Evolutionary conservation across 768 basidiomycete genomes (phyloP).

Genomic region (Hydnomerulius pinastri): DNA sequence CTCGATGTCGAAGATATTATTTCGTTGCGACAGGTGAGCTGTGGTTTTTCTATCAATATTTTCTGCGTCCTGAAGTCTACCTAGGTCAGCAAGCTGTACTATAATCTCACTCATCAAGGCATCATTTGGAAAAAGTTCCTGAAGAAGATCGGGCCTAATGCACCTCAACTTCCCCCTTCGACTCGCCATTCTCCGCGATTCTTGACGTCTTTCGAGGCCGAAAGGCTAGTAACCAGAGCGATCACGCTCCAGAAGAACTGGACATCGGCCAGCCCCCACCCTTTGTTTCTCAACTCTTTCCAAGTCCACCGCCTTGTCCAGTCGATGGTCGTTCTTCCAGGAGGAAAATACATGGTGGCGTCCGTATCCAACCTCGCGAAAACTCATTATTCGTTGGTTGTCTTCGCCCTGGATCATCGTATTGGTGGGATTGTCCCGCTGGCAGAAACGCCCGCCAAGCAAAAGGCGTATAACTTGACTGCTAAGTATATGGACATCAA

Average conservation of each 20-base stretch:
- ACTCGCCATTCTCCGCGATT: conserved; percentile 40
- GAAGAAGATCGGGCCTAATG: conserved; percentile 50
- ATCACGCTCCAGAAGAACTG: conserved; percentile 64
- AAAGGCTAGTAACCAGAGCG: conserved; percentile 61
- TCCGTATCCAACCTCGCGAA: conserved; percentile 50
- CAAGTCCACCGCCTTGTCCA: conserved; percentile 38
- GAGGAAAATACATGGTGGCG: conserved; percentile 67
- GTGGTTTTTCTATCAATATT: not conserved
- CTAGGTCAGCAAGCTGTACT: conserved; percentile 61
- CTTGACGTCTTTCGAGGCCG: conserved; percentile 42
- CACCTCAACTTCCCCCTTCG: conserved; percentile 64
- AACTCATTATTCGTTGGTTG: conserved; percentile 49
- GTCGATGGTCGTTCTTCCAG: conserved; percentile 62
- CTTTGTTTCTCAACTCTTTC: conserved; percentile 26
- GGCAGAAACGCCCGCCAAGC: conserved; percentile 48
- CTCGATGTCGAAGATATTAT: conserved; percentile 41
- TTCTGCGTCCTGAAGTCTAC: not conserved
- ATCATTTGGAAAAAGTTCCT: conserved; percentile 71
- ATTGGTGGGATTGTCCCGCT: conserved; percentile 42
- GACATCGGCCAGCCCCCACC: conserved; percentile 42
- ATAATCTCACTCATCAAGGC: conserved; percentile 64
- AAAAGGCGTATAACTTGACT: conserved; percentile 57
- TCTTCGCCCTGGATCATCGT: conserved; percentile 60
- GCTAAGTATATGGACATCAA: conserved; percentile 58
- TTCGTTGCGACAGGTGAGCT: conserved; percentile 37